phyloP scores from a whole-genome alignment of 148 eudicot genomes.

The Vaccinium vitisidaea region DNA sequence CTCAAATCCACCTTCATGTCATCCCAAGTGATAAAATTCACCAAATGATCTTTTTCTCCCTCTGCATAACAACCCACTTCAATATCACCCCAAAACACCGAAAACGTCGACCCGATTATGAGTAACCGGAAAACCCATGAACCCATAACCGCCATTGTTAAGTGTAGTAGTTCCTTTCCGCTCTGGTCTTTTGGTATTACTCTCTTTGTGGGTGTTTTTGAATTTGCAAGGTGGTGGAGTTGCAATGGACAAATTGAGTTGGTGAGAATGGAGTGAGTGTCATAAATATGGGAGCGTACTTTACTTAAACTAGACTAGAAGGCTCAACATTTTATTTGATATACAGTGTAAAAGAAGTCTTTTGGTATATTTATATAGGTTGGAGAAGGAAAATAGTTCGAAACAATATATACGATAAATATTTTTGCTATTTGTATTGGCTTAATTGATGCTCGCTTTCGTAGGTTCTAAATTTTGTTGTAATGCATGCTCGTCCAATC shows the following conservation, averaged over 20 bases:
- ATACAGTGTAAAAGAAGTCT: background rate
- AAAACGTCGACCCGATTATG: background rate
- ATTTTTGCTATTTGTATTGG: no score
- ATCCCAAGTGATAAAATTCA: conserved; percentile 45
- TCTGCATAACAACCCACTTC: conserved; percentile 1
- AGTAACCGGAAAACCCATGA: background rate
- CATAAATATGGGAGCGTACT: conserved; percentile 26
- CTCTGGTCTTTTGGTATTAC: background rate
- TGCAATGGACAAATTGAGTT: background rate
- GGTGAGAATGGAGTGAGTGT: conserved; percentile 18
- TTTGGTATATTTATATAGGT: background rate
- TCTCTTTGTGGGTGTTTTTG: background rate
- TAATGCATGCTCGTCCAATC: no score
- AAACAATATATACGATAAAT: no score
- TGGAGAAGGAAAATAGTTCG: background rate
- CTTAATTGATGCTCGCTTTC: no score
- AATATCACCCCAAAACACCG: conserved; percentile 10
- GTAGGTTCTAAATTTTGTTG: no score
- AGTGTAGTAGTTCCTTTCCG: background rate
- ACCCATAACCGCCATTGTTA: background rate
- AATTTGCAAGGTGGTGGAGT: background rate
- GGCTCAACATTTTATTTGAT: background rate
- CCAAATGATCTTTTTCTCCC: background rate
- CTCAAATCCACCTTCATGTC: conserved; percentile 45
- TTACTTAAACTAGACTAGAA: no score